Percentiles rank a stretch among this genome's conserved stretches.
These are phyloP conservation scores for Cocos nucifera DNA, from an alignment of 176 grass and related monocot species.

Conservation along the genomic window DNA sequence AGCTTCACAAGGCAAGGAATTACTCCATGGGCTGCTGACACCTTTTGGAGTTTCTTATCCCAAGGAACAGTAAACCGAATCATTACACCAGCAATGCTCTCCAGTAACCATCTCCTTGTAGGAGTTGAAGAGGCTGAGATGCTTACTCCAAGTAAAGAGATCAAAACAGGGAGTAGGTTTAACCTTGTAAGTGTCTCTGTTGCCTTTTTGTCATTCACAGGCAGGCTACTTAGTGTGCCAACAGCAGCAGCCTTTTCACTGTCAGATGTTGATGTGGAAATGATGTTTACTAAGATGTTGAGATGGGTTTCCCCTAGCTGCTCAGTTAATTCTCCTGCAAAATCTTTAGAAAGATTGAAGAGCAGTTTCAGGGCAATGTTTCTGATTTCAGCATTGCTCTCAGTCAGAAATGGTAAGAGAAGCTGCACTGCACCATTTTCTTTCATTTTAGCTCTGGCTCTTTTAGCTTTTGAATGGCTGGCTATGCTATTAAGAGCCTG, in stretches of 20 bases:
- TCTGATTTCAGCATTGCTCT: slow-evolving; percentile 52
- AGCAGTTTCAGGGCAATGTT: slow-evolving; percentile 47
- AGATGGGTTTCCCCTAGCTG: slow-evolving; percentile 58
- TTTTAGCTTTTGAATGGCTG: slow-evolving; percentile 51
- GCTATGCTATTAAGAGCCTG: slow-evolving; percentile 75
- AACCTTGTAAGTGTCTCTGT: slow-evolving; percentile 51
- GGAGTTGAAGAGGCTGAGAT: slow-evolving; percentile 19
- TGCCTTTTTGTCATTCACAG: slow-evolving; percentile 49
- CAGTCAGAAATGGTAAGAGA: slow-evolving; percentile 69
- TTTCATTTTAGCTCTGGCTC: slow-evolving; percentile 58
- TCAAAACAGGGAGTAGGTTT: slow-evolving; percentile 61
- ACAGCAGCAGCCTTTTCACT: slow-evolving; percentile 54
- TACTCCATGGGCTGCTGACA: slow-evolving; percentile 45
- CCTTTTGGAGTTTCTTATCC: slow-evolving; percentile 68
- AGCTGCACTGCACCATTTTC: slow-evolving; percentile 67
- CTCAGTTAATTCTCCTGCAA: slow-evolving; percentile 42
- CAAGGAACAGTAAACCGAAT: slow-evolving; percentile 64
- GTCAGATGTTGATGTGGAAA: slow-evolving; percentile 35
- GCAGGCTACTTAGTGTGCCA: slow-evolving; percentile 66
- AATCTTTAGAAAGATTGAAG: slow-evolving; percentile 73
- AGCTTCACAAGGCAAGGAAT: slow-evolving; percentile 62
- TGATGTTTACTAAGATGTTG: slow-evolving; percentile 50
- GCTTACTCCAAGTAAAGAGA: slow-evolving; percentile 39
- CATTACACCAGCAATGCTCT: slow-evolving; percentile 58
- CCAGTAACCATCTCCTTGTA: slow-evolving; percentile 38